These are phyloP conservation scores for Leptomonas pyrrhocoris DNA, from an alignment of 208 protist genomes.

Conservation along the genomic window DNA sequence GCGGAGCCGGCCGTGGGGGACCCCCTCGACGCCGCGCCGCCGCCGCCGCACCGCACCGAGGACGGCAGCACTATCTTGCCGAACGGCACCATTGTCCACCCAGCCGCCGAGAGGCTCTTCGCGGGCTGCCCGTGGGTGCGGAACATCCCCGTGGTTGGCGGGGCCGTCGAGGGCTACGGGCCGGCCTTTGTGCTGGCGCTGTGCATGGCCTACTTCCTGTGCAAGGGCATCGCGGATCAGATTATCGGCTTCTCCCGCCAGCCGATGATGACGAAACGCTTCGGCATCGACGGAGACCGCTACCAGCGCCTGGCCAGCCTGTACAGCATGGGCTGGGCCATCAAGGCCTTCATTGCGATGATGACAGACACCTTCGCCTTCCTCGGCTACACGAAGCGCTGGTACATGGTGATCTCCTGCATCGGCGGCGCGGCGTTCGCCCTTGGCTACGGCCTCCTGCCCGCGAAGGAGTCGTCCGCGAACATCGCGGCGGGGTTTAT, in stretches of 20 bases:
- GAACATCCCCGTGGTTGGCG: conserved; percentile 48
- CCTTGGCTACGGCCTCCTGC: conserved; percentile 52
- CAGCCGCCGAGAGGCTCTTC: conserved; percentile 32
- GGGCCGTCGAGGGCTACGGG: conserved; percentile 47
- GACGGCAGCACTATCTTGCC: background rate
- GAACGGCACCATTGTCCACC: conserved; percentile 35
- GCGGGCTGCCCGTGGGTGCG: conserved; percentile 33
- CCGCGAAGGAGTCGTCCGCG: conserved; percentile 37
- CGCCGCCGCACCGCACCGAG: background rate
- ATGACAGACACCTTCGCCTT: conserved; percentile 68
- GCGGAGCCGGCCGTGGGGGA: background rate
- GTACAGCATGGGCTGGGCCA: conserved; percentile 59
- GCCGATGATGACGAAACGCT: conserved; percentile 56
- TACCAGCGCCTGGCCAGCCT: conserved; percentile 64
- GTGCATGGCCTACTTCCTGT: conserved; percentile 48
- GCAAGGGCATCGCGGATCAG: conserved; percentile 62
- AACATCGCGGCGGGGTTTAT: conserved; percentile 46
- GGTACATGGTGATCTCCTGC: conserved; percentile 65
- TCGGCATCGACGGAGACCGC: conserved; percentile 31
- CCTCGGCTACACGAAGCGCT: conserved; percentile 78
- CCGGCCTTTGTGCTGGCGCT: conserved; percentile 40
- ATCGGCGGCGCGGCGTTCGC: conserved; percentile 45
- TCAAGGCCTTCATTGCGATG: conserved; percentile 69
- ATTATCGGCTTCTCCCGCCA: conserved; percentile 42
- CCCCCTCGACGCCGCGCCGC: no score